A percentile compares a stretch with the other conserved stretches of the same genome.
Evolutionary conservation across 345 rosid genomes (phyloP).

Genomic region (Draba incana): DNA sequence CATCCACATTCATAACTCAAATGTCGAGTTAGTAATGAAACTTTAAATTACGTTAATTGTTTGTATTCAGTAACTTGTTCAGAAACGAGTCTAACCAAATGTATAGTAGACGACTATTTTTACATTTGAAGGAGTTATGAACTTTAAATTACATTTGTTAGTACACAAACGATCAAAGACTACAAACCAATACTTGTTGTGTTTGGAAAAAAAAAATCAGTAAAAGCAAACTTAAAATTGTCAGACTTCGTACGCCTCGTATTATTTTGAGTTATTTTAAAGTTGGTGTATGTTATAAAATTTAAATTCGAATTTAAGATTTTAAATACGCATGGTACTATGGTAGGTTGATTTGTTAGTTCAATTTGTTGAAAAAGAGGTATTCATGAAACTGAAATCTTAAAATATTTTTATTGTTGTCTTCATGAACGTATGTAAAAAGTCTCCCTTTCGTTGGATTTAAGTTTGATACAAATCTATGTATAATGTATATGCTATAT

Average conservation of each 20-base stretch:
- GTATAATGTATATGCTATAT: not conserved
- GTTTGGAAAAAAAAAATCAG: not conserved
- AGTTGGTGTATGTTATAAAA: not conserved
- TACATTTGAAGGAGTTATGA: not conserved
- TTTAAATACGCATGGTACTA: not conserved
- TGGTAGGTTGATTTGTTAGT: conserved; percentile 27
- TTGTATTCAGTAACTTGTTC: not conserved
- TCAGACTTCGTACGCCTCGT: not conserved
- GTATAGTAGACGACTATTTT: not conserved
- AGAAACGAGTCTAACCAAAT: not conserved
- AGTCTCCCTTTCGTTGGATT: conserved; percentile 24
- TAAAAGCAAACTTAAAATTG: not conserved
- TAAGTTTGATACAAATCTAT: conserved; percentile 28
- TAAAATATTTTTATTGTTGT: conserved; percentile 4
- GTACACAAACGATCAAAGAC: not conserved
- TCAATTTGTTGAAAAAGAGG: conserved; percentile 29
- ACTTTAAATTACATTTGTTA: too few species aligned
- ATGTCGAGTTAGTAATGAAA: too few species aligned
- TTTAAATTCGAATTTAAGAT: not conserved
- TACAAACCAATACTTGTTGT: not conserved
- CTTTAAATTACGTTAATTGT: not conserved
- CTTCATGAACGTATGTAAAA: conserved; percentile 15
- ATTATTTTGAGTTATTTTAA: not conserved
- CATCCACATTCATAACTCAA: not conserved
- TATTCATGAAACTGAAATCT: not conserved